Percentiles rank a stretch among this genome's conserved stretches.
phyloP scores from a whole-genome alignment of 179 eudicot genomes.

The Beta macrorhiza region DNA sequence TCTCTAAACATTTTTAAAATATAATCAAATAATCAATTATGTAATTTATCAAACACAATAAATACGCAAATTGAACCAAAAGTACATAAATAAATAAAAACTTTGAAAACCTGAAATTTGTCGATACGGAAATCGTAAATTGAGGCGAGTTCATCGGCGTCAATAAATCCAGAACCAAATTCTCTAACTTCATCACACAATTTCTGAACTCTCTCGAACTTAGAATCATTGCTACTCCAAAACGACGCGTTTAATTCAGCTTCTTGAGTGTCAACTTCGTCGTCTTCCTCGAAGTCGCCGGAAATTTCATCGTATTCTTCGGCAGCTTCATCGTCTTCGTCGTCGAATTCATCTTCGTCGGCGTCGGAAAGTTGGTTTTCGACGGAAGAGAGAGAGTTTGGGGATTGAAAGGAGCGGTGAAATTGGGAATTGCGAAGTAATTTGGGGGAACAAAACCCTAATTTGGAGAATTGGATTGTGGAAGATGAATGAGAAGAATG shows the following conservation, averaged over 20 bases:
- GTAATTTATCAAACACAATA: neutral
- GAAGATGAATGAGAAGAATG: constrained; percentile 17
- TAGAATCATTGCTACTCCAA: constrained; percentile 49
- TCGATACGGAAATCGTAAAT: constrained; percentile 83
- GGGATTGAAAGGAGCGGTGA: constrained; percentile 39
- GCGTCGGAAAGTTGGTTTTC: constrained; percentile 54
- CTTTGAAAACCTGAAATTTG: constrained; percentile 69
- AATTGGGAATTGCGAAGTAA: constrained; percentile 17
- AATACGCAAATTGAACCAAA: neutral
- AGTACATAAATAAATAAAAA: neutral
- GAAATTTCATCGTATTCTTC: constrained; percentile 55
- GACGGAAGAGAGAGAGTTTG: constrained; percentile 35
- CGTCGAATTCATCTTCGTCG: constrained; percentile 57
- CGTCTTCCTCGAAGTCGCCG: constrained; percentile 38
- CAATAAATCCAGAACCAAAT: constrained; percentile 68
- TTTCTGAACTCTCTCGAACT: constrained; percentile 74
- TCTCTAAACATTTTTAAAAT: constrained; percentile 40
- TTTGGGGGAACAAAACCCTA: constrained; percentile 32
- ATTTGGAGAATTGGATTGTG: constrained; percentile 20
- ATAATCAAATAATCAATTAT: neutral
- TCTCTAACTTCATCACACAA: constrained; percentile 66
- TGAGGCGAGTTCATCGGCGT: constrained; percentile 74
- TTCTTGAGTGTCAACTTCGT: constrained; percentile 35
- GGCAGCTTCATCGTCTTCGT: constrained; percentile 59
- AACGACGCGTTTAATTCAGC: constrained; percentile 33